These are phyloP conservation scores for Gyromitra esculenta DNA, from an alignment of 2,329 filamentous ascomycete genomes.

Conservation along the genomic window DNA sequence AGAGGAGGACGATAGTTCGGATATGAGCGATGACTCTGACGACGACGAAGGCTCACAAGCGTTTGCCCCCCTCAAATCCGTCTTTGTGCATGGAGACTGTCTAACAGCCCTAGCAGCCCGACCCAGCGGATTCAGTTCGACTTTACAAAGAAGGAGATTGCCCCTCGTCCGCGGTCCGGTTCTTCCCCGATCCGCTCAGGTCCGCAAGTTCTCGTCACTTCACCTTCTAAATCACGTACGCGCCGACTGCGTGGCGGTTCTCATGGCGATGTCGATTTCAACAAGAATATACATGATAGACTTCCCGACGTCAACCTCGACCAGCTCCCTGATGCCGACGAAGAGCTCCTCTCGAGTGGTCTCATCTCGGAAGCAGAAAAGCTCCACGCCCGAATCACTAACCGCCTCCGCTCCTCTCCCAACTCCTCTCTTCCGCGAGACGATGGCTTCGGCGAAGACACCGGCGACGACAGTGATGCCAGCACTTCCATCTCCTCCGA, in stretches of 20 bases:
- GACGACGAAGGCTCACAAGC: constrained; percentile 68
- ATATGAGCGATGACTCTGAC: constrained; percentile 84
- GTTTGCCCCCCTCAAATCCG: constrained; percentile 14
- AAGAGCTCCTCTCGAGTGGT: constrained; percentile 56
- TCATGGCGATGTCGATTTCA: constrained; percentile 58
- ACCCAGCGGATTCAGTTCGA: constrained; percentile 73
- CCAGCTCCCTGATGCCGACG: constrained; percentile 53
- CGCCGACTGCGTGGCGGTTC: constrained; percentile 58
- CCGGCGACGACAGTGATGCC: constrained; percentile 55
- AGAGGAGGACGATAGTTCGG: constrained; percentile 85
- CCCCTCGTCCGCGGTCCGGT: constrained; percentile 82
- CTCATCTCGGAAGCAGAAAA: constrained; percentile 53
- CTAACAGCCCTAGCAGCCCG: constrained; percentile 32
- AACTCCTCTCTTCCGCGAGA: constrained; percentile 56
- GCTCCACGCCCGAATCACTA: constrained; percentile 59
- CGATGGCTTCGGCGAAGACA: constrained; percentile 56
- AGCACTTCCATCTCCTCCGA: constrained; percentile 56
- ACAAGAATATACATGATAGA: constrained; percentile 51
- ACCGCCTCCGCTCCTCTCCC: constrained; percentile 56
- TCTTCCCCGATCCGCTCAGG: constrained; percentile 81
- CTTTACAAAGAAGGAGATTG: constrained; percentile 76
- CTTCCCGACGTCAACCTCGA: constrained; percentile 53
- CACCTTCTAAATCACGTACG: constrained; percentile 65
- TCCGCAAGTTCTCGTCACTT: constrained; percentile 54
- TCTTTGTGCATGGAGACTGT: neutral